Evolutionary conservation across 2,329 filamentous ascomycete genomes (phyloP).

Genomic region (Ophiostoma ips): DNA sequence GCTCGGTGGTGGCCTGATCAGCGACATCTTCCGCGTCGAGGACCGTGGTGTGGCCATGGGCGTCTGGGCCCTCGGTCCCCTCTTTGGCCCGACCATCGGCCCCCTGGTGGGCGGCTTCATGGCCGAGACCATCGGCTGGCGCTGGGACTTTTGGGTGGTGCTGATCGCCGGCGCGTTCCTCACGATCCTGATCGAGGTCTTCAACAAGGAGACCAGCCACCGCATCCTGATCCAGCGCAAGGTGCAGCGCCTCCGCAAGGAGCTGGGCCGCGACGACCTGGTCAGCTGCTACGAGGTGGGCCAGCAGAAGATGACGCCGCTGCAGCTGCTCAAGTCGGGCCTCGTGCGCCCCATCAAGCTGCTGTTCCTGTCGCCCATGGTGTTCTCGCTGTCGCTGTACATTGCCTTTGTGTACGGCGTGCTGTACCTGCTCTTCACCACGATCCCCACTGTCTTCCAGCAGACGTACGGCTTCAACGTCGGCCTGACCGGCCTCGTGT

Average conservation of each 20-base stretch:
- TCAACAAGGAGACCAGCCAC: conserved; percentile 34
- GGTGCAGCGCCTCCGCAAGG: conserved; percentile 27
- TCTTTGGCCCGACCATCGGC: conserved; percentile 13
- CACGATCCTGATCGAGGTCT: conserved; percentile 24
- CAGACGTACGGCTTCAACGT: conserved; percentile 31
- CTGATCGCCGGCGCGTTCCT: conserved; percentile 30
- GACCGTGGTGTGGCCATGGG: conserved; percentile 45
- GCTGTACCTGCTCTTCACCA: conserved; percentile 40
- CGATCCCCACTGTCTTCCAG: conserved; percentile 36
- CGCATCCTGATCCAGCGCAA: conserved; percentile 38
- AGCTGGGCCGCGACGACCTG: conserved; percentile 31
- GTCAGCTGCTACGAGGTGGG: conserved; percentile 29
- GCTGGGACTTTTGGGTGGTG: conserved; percentile 33
- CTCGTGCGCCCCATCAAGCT: conserved; percentile 38
- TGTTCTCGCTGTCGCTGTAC: conserved; percentile 33
- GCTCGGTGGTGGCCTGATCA: conserved; percentile 12
- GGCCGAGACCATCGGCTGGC: conserved; percentile 27
- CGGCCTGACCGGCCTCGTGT: conserved; percentile 34
- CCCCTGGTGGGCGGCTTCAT: conserved; percentile 36
- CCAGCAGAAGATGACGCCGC: conserved; percentile 13
- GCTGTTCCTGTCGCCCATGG: conserved; percentile 33
- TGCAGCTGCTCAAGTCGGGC: conserved; percentile 22
- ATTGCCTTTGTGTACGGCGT: conserved; percentile 38
- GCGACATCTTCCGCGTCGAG: conserved; percentile 25
- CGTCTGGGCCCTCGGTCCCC: conserved; percentile 22